Conservation (phyloP, 1,284 basidiomycete genomes). For the Paramarasmius palmivorus region DNA sequence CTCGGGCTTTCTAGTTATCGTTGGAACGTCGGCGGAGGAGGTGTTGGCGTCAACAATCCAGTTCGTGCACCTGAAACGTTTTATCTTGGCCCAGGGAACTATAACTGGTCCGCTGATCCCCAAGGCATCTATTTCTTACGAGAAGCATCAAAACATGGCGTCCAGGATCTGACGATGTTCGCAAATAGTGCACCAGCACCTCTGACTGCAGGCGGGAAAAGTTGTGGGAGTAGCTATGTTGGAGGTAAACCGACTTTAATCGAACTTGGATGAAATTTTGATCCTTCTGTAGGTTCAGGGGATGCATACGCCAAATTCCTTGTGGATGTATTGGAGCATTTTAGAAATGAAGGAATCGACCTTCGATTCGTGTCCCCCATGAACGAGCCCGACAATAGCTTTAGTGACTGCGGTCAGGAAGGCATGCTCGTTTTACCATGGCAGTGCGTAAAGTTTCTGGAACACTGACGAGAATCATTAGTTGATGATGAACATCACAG, state of each 20-base stretch:
- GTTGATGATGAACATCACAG: slow-evolving; percentile 17
- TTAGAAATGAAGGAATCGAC: slow-evolving; percentile 30
- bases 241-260: slow-evolving; percentile 21
- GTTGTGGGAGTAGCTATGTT: slow-evolving; percentile 34
- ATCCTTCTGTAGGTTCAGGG: slow-evolving; percentile 26
- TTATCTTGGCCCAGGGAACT: slow-evolving; percentile 39
- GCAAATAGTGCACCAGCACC: slow-evolving; percentile 36
- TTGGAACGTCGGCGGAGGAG: slow-evolving; percentile 45
- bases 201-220: slow-evolving; percentile 32
- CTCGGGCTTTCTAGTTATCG: slow-evolving; percentile 45
- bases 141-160: slow-evolving; percentile 30
- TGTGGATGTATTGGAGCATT: slow-evolving; percentile 35
- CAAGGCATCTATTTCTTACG: slow-evolving; percentile 40
- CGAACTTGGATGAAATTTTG: neutral
- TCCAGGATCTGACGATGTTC: slow-evolving; percentile 33
- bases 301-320: slow-evolving; percentile 34
- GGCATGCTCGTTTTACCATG: slow-evolving; percentile 35
- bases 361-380: slow-evolving; percentile 37
- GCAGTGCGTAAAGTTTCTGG: slow-evolving; percentile 26
- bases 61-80: slow-evolving; percentile 41
- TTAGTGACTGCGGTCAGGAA: slow-evolving; percentile 39
- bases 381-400: slow-evolving; percentile 39
- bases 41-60: slow-evolving; percentile 40
- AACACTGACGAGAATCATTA: neutral
- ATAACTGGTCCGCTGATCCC: slow-evolving; percentile 40